A percentile compares a stretch with the other conserved stretches of the same genome.
phyloP scores from a whole-genome alignment of 2,329 filamentous ascomycete genomes.

The Epichloe uncinata region DNA sequence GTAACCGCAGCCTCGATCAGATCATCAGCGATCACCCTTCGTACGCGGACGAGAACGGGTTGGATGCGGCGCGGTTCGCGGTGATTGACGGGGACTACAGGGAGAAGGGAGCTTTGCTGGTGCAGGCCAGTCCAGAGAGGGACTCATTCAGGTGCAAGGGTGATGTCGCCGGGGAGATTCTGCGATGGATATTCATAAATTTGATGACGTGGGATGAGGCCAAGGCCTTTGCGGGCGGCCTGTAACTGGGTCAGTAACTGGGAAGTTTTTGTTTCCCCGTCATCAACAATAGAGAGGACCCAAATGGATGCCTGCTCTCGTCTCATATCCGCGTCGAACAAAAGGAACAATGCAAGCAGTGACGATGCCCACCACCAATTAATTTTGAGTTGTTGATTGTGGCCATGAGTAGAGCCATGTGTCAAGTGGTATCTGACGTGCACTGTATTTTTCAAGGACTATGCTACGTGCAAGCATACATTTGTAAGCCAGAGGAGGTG shows the following conservation, averaged over 20 bases:
- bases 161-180: slow-evolving; percentile 2
- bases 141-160: slow-evolving; percentile 4
- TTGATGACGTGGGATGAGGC: slow-evolving; percentile 6
- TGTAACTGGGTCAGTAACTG: too few species aligned
- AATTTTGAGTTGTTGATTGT: background rate
- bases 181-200: slow-evolving; percentile 5
- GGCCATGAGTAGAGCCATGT: too few species aligned
- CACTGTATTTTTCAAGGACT: too few species aligned
- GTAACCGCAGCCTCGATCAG: background rate
- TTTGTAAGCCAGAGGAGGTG: too few species aligned
- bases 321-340: background rate
- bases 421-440: too few species aligned
- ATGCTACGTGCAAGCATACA: too few species aligned
- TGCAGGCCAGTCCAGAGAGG: background rate
- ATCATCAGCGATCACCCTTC: slow-evolving; percentile 1
- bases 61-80: slow-evolving; percentile 1
- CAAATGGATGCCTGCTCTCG: background rate
- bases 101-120: background rate
- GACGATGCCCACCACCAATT: background rate
- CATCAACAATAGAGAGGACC: too few species aligned
- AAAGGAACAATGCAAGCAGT: background rate
- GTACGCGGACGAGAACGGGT: background rate
- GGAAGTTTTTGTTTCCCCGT: background rate
- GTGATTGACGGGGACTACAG: slow-evolving; percentile 1
- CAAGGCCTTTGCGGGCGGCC: background rate